Evolutionary conservation across 2,329 filamentous ascomycete species (phyloP), one percentile per base, ranked within the genome.

Genomic region (Phoma sp.): DNA sequence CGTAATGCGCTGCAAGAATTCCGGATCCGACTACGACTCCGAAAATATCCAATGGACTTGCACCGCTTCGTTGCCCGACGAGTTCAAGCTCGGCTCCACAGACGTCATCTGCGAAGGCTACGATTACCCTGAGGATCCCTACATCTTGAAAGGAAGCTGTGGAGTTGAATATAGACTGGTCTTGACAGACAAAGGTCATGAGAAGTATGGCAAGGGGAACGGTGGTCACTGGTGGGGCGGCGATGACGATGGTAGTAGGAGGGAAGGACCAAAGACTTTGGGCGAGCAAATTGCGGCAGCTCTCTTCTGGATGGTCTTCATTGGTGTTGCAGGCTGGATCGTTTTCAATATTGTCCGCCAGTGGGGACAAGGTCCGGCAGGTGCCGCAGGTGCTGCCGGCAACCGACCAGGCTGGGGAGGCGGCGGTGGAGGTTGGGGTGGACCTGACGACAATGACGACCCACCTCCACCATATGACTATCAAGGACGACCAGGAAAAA

Each of bases 41-140:
- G 87, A 95, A 75, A 89, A 96, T 71, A 83, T 97, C 33, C 88
- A 96, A 77, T 99, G 93, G 93, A 90, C 90, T 25, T 99, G 93
- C 77, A 86, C 85, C n/a, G 84, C 86, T 4, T 78, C 79, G 2
- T 73, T 88, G 1, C 85, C 86, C 0, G 72, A 79, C 9, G 85
- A 88, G 61, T 86, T 88, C 75, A 88, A 88, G 75, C 85, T 98
- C 25, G 93, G 91, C 52, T 83, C 84, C 57, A 97, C 93, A 9
- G 93, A 98, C 58, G 93, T 98, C 50, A 80, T 92, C 9, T 99
- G 95, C 75, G 93, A 99, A 71, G 93, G 95, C 9, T 98, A 96
- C 77, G 79, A 84, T 53, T 81, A 79, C 11, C 77, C 88, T 0
- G 85, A 93, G 41, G 95, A 98, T 72, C 86, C 86, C 0, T 96